Percentiles rank a stretch among this genome's conserved stretches.
These are phyloP conservation scores for Sindora glabra DNA, from an alignment of 306 rosid species.

Conservation along the genomic window DNA sequence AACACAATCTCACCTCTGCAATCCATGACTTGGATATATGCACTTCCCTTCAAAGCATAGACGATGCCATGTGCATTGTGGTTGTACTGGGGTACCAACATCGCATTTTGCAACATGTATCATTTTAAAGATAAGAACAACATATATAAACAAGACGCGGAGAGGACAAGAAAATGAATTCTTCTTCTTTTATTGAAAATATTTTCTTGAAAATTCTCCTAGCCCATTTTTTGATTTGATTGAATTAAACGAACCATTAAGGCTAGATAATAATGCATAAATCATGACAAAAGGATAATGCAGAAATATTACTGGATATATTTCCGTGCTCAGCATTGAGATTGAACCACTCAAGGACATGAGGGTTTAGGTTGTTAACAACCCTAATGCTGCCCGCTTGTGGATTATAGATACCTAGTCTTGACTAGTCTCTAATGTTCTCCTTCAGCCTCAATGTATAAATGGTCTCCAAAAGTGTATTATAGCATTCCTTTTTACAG, in stretches of 20 bases:
- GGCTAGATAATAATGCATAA: too few relatives aligned
- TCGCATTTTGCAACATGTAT: slow-evolving; percentile 30
- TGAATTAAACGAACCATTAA: too few relatives aligned
- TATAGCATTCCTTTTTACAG: not conserved
- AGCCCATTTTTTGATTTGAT: too few relatives aligned
- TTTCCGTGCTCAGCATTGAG: slow-evolving; percentile 36
- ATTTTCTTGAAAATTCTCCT: too few relatives aligned
- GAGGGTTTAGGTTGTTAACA: slow-evolving; percentile 24
- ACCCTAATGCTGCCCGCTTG: slow-evolving; percentile 29
- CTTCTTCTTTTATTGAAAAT: too few relatives aligned
- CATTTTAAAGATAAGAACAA: too few relatives aligned
- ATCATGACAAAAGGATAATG: too few relatives aligned
- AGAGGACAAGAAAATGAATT: too few relatives aligned
- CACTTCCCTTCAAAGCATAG: slow-evolving; percentile 46
- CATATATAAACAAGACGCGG: too few relatives aligned
- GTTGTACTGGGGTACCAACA: slow-evolving; percentile 57
- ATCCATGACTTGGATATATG: slow-evolving; percentile 42
- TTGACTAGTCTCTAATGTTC: slow-evolving; percentile 28
- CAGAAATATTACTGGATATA: slow-evolving; percentile 31
- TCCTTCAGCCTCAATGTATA: slow-evolving; percentile 20
- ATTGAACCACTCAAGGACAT: slow-evolving; percentile 17
- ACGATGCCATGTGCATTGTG: slow-evolving; percentile 34
- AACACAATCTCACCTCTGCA: slow-evolving; percentile 31
- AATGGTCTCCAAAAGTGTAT: slow-evolving; percentile 29
- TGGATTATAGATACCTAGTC: slow-evolving; percentile 30